Conservation (phyloP, 805 yeast genomes). For the Debaryomyces tyrocola region DNA sequence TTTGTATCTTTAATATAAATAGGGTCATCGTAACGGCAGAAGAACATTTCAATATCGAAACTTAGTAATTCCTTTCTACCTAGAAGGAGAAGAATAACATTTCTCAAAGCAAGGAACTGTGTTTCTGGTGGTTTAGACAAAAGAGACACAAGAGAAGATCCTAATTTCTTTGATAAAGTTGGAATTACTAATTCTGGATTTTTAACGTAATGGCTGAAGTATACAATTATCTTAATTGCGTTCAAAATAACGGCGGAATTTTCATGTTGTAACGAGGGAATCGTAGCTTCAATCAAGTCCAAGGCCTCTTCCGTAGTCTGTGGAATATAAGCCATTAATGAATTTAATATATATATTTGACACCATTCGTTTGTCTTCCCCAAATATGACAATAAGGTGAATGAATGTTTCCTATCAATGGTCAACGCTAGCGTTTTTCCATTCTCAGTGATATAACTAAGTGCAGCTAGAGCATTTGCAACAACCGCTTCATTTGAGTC, state of each 20-base stretch:
- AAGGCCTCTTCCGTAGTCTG: conserved; percentile 64
- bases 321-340: conserved; percentile 71
- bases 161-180: conserved; percentile 54
- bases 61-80: conserved; percentile 59
- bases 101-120: conserved; percentile 79
- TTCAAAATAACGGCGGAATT: conserved; percentile 81
- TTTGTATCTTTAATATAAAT: conserved; percentile 88
- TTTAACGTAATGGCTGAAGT: conserved; percentile 69
- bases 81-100: conserved; percentile 71
- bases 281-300: conserved; percentile 57
- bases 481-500: conserved; percentile 64
- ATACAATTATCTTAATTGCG: conserved; percentile 69
- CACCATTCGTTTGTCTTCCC: conserved; percentile 64
- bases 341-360: conserved; percentile 63
- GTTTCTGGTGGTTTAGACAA: conserved; percentile 78
- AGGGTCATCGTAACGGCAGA: conserved; percentile 82
- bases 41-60: conserved; percentile 76
- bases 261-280: conserved; percentile 76
- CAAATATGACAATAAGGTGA: conserved; percentile 33
- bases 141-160: conserved; percentile 66
- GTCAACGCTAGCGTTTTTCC: conserved; percentile 50
- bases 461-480: conserved; percentile 68
- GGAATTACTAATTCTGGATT: conserved; percentile 58
- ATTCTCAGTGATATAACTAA: conserved; percentile 62
- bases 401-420: conserved; percentile 48